A percentile compares a stretch with the other conserved stretches of the same genome.
These are phyloP conservation scores for Ambrosiella xylebori DNA, from an alignment of 2,329 filamentous ascomycete genomes.

Conservation along the genomic window DNA sequence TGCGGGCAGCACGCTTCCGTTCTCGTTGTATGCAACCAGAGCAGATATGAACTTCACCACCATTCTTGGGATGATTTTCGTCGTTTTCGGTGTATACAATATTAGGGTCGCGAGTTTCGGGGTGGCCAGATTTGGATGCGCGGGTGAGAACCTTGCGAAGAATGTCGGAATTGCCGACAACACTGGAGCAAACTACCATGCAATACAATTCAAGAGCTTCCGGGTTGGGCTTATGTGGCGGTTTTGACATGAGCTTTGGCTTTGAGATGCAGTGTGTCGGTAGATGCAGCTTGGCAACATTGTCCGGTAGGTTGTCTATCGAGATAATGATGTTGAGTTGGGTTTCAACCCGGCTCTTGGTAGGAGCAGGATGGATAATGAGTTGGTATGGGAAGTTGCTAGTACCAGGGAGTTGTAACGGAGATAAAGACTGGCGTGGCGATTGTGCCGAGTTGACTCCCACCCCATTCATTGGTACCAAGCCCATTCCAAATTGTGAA, in stretches of 20 bases:
- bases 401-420: neutral
- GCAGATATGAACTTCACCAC: slow-evolving; percentile 89
- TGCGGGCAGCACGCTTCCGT: slow-evolving; percentile 74
- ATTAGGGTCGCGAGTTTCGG: slow-evolving; percentile 18
- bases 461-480: slow-evolving; percentile 7
- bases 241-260: slow-evolving; percentile 71
- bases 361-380: slow-evolving; percentile 12
- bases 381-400: slow-evolving; percentile 10
- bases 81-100: slow-evolving; percentile 29
- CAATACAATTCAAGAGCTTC: slow-evolving; percentile 68
- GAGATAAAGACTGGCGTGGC: neutral
- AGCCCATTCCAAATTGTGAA: slow-evolving; percentile 7
- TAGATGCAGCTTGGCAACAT: slow-evolving; percentile 66
- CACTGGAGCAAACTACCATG: slow-evolving; percentile 78
- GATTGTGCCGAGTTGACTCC: neutral
- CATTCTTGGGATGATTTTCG: slow-evolving; percentile 60
- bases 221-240: slow-evolving; percentile 42
- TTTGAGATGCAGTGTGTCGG: slow-evolving; percentile 88
- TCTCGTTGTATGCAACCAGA: slow-evolving; percentile 81
- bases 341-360: slow-evolving; percentile 58
- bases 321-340: slow-evolving; percentile 82
- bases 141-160: slow-evolving; percentile 49
- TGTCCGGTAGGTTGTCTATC: slow-evolving; percentile 55
- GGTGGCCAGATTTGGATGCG: slow-evolving; percentile 26
- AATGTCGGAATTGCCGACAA: slow-evolving; percentile 58